phyloP scores from a whole-genome alignment of 768 basidiomycete genomes.

The Boletus bicolor region DNA sequence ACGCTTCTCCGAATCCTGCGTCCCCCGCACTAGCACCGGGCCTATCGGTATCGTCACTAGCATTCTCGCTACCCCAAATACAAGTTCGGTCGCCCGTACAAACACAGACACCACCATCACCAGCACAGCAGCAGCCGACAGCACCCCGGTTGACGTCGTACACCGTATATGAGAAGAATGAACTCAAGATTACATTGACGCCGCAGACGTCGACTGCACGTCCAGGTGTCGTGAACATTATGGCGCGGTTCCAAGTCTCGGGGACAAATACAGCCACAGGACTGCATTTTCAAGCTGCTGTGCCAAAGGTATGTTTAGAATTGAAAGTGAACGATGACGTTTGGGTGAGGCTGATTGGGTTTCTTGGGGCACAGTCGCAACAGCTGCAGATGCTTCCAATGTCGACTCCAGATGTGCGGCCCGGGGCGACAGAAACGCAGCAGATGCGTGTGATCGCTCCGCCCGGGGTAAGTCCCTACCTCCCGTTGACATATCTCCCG shows the following conservation, averaged over 20 bases:
- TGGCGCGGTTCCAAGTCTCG: slow-evolving; percentile 79
- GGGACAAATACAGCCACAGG: slow-evolving; percentile 51
- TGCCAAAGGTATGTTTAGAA: slow-evolving; percentile 70
- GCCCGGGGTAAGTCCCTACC: slow-evolving; percentile 60
- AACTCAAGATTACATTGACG: slow-evolving; percentile 82
- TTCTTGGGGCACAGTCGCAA: slow-evolving; percentile 63
- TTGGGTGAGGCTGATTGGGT: not conserved
- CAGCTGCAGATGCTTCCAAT: slow-evolving; percentile 98
- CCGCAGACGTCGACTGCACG: slow-evolving; percentile 77
- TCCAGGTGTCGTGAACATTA: slow-evolving; percentile 88
- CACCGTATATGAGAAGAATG: slow-evolving; percentile 90
- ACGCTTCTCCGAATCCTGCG: slow-evolving; percentile 40
- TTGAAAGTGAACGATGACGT: not conserved
- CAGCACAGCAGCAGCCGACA: slow-evolving; percentile 32
- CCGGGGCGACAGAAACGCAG: slow-evolving; percentile 86
- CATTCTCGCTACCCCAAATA: slow-evolving; percentile 38
- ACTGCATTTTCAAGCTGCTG: slow-evolving; percentile 94
- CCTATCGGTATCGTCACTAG: slow-evolving; percentile 32
- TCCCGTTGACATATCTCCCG: not conserved
- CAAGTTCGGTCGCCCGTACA: slow-evolving; percentile 31
- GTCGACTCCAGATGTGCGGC: slow-evolving; percentile 77
- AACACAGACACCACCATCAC: slow-evolving; percentile 32
- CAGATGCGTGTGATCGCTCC: slow-evolving; percentile 92
- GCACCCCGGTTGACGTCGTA: slow-evolving; percentile 64
- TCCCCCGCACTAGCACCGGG: slow-evolving; percentile 19